These are phyloP conservation scores for Umbilicus rupestris DNA, from an alignment of 164 flowering plant species.

Conservation along the genomic window DNA sequence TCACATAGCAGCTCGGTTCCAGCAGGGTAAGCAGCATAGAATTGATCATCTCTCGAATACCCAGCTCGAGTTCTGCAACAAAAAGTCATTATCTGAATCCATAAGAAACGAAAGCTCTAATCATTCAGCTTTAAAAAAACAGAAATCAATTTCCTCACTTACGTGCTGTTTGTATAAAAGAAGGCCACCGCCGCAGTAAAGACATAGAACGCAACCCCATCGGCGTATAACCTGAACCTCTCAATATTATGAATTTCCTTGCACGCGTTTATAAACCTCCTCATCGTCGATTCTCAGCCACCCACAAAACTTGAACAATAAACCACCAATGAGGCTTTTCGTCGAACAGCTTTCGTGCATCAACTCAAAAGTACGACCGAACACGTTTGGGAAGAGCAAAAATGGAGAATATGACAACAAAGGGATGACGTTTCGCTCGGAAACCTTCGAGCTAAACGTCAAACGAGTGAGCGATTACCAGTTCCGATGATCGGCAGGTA, in stretches of 20 bases:
- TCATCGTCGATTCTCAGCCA: conserved; percentile 7
- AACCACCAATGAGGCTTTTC: neutral
- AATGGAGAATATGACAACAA: no score
- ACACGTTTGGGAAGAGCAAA: no score
- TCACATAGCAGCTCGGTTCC: no score
- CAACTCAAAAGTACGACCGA: no score
- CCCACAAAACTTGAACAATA: no score
- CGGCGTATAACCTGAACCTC: conserved; percentile 61
- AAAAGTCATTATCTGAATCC: neutral
- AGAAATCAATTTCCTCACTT: conserved; percentile 17
- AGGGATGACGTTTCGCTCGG: no score
- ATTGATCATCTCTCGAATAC: conserved; percentile 7
- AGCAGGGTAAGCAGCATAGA: no score
- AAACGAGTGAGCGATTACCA: no score
- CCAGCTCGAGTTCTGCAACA: conserved; percentile 85
- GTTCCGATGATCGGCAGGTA: no score
- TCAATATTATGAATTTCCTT: conserved; percentile 58
- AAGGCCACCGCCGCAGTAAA: conserved; percentile 40
- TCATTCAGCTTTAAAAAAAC: no score
- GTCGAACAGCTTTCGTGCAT: no score
- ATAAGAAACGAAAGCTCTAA: neutral
- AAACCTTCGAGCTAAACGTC: no score
- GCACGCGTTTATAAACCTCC: conserved; percentile 36
- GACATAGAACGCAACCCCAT: conserved; percentile 61
- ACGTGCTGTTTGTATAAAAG: conserved; percentile 76